Conservation (phyloP, 2,329 filamentous ascomycete species). For the Apiospora pterosperma region DNA sequence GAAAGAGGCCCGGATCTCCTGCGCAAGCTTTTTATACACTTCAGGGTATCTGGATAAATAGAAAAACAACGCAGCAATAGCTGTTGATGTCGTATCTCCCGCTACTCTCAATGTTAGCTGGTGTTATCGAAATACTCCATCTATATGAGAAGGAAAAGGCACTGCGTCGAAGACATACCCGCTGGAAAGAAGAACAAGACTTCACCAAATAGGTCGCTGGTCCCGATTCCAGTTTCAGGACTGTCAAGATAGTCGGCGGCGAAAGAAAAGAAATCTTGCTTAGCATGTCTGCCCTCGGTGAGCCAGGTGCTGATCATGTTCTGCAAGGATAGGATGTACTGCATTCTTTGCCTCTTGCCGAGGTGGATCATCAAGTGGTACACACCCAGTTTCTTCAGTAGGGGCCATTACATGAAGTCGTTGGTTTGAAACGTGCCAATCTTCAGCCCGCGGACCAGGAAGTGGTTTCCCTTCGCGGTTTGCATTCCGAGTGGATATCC, state of each 20-base stretch:
- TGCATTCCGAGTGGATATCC: not conserved
- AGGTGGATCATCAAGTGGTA: not conserved
- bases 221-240: not conserved
- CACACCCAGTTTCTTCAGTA: conserved; percentile 10
- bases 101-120: not conserved
- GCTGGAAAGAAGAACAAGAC: not conserved
- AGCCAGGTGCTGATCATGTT: conserved; percentile 11
- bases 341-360: not conserved
- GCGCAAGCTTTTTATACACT: not conserved
- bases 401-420: conserved; percentile 14
- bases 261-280: conserved; percentile 13
- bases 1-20: conserved; percentile 10
- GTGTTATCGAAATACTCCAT: too few relatives aligned
- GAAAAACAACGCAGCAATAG: not conserved
- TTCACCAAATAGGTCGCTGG: not conserved
- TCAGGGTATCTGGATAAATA: not conserved
- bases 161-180: not conserved
- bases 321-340: conserved; percentile 7
- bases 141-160: not conserved
- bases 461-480: not conserved
- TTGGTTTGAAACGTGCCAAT: conserved; percentile 10
- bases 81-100: not conserved
- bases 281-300: conserved; percentile 5
- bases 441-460: conserved; percentile 6
- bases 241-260: conserved; percentile 3